Percentiles rank a stretch among this genome's conserved stretches.
Evolutionary conservation across 192 early-diverging fungal species (phyloP).

Genomic region (Rhizophagus clarus): DNA sequence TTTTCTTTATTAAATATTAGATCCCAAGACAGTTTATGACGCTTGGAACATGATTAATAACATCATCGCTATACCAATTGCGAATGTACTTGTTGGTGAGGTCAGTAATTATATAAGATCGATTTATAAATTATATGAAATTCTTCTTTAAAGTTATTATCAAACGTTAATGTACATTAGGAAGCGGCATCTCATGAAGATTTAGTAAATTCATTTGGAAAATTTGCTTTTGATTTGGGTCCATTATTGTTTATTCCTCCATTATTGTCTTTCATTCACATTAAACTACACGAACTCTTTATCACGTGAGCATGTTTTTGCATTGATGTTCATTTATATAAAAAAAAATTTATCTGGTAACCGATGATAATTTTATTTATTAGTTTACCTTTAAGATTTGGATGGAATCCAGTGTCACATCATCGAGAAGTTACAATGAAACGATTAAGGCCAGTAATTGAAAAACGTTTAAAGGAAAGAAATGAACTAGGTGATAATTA

Average conservation of each 20-base stretch:
- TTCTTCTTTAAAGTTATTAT: no score
- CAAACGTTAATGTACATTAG: background rate
- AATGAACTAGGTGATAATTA: background rate
- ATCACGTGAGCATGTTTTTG: background rate
- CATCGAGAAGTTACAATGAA: background rate
- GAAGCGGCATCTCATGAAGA: background rate
- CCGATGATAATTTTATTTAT: no score
- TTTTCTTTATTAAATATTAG: background rate
- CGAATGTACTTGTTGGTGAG: background rate
- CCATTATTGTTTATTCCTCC: background rate
- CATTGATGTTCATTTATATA: no score
- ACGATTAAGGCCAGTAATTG: background rate
- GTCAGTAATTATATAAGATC: background rate
- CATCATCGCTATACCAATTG: background rate
- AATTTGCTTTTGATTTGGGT: background rate
- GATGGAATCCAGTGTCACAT: background rate
- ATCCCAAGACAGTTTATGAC: background rate
- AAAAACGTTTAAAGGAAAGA: no score
- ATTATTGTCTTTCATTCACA: background rate
- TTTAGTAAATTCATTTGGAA: background rate
- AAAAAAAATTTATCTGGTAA: no score
- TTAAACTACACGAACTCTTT: background rate
- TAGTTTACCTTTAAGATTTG: background rate
- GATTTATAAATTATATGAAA: background rate
- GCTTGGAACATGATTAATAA: background rate